Evolutionary conservation across 495 filamentous ascomycete genomes (phyloP).

Genomic region (Aspergillus taichungensis): DNA sequence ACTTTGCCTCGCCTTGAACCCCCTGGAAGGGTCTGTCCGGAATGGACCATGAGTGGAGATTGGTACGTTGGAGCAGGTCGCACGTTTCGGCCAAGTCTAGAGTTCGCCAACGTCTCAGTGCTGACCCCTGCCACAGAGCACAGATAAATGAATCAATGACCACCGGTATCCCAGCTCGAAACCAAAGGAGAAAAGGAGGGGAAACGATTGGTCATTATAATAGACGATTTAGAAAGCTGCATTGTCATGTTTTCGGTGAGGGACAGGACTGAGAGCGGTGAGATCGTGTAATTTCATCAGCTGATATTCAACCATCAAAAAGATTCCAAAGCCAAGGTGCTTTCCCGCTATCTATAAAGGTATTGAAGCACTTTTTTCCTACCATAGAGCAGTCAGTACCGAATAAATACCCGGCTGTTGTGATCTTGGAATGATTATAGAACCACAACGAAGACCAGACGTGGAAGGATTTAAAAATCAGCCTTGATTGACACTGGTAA

Average conservation of each 20-base stretch:
- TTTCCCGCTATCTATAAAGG: no score
- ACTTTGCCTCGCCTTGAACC: not conserved
- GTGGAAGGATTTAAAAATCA: conserved; percentile 3
- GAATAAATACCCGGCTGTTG: no score
- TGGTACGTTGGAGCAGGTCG: no score
- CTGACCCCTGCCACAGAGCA: no score
- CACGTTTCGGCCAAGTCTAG: no score
- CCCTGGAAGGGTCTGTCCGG: not conserved
- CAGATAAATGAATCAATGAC: conserved; percentile 1
- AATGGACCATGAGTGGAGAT: not conserved
- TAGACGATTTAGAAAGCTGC: not conserved
- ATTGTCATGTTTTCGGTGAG: conserved; percentile 2
- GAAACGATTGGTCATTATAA: conserved; percentile 2
- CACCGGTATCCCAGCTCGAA: conserved; percentile 5
- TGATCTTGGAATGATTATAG: no score
- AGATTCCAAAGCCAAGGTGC: no score
- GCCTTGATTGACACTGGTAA: conserved; percentile 13
- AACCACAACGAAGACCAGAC: no score
- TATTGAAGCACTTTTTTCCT: no score
- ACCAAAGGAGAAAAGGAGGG: not conserved
- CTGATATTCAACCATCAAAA: no score
- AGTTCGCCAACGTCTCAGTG: no score
- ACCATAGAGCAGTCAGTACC: no score
- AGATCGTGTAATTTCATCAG: not conserved
- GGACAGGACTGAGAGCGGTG: not conserved